Evolutionary conservation across 2,329 filamentous ascomycete genomes (phyloP).

Genomic region (Penicillium freii): DNA sequence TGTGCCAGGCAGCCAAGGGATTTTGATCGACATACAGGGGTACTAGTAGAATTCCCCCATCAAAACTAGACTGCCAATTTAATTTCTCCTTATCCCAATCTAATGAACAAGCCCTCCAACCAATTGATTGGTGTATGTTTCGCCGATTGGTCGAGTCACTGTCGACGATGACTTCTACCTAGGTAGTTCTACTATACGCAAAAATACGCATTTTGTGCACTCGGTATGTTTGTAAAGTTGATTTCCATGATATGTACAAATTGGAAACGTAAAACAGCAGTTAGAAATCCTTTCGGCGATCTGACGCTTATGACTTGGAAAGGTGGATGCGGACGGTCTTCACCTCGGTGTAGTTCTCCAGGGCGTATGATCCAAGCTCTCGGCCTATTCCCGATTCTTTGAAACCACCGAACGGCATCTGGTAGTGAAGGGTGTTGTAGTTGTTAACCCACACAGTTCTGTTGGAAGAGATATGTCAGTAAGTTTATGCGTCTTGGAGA

Average conservation of each 20-base stretch:
- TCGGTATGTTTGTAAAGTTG: too few relatives aligned
- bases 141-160: too few relatives aligned
- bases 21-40: neutral
- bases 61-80: too few relatives aligned
- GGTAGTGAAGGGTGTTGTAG: conserved; percentile 63
- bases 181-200: too few relatives aligned
- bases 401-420: conserved; percentile 36
- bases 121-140: neutral
- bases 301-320: neutral
- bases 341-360: conserved; percentile 45
- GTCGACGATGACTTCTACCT: too few relatives aligned
- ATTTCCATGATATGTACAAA: neutral
- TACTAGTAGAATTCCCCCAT: neutral
- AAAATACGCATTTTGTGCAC: neutral
- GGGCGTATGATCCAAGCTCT: conserved; percentile 43
- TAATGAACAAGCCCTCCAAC: neutral
- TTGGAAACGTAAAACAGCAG: neutral
- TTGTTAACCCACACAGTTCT: conserved; percentile 63
- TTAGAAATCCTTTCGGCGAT: neutral
- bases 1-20: neutral
- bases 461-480: neutral
- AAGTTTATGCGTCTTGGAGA: neutral
- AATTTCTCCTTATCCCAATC: neutral
- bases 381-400: conserved; percentile 46
- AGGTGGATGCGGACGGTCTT: conserved; percentile 35